Conservation (phyloP, 2,329 filamentous ascomycete species). For the Microdochium paspali region DNA sequence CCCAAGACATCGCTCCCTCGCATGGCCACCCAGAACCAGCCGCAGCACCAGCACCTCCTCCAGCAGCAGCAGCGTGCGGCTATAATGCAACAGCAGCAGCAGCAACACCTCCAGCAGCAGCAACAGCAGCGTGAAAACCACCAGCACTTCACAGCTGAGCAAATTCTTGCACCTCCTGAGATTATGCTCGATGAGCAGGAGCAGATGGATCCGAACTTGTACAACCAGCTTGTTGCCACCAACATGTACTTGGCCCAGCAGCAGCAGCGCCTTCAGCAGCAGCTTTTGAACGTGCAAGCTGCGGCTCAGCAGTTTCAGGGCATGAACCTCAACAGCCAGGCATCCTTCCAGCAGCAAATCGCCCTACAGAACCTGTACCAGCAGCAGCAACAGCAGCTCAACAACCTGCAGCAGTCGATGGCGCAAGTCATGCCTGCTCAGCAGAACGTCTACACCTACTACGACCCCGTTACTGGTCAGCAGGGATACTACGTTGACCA, state of each 20-base stretch:
- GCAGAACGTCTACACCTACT: slow-evolving; percentile 72
- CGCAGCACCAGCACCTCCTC: slow-evolving; percentile 17
- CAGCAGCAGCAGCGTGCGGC: slow-evolving; percentile 9
- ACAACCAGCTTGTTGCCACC: slow-evolving; percentile 82
- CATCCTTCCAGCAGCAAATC: slow-evolving; percentile 33
- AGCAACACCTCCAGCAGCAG: slow-evolving; percentile 14
- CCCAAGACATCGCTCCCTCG: slow-evolving; percentile 49
- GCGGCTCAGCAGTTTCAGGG: slow-evolving; percentile 76
- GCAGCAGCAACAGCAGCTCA: slow-evolving; percentile 47
- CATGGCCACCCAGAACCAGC: slow-evolving; percentile 14
- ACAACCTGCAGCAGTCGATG: slow-evolving; percentile 57
- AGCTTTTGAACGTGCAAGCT: slow-evolving; percentile 74
- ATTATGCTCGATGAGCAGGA: slow-evolving; percentile 65
- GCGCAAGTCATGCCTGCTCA: slow-evolving; percentile 47
- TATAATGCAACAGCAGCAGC: slow-evolving; percentile 17
- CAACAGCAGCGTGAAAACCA: slow-evolving; percentile 22
- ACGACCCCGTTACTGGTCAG: slow-evolving; percentile 79
- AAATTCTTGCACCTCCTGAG: slow-evolving; percentile 76
- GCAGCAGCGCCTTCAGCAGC: slow-evolving; percentile 90
- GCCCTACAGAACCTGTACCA: slow-evolving; percentile 43
- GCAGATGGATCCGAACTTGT: slow-evolving; percentile 75
- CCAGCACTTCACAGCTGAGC: slow-evolving; percentile 70
- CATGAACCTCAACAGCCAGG: slow-evolving; percentile 56
- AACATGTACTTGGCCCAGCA: slow-evolving; percentile 90
- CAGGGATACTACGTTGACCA: slow-evolving; percentile 73